A percentile compares a stretch with the other conserved stretches of the same genome.
phyloP scores from a whole-genome alignment of 2,329 filamentous ascomycete genomes.

The Xylogone sp. region DNA sequence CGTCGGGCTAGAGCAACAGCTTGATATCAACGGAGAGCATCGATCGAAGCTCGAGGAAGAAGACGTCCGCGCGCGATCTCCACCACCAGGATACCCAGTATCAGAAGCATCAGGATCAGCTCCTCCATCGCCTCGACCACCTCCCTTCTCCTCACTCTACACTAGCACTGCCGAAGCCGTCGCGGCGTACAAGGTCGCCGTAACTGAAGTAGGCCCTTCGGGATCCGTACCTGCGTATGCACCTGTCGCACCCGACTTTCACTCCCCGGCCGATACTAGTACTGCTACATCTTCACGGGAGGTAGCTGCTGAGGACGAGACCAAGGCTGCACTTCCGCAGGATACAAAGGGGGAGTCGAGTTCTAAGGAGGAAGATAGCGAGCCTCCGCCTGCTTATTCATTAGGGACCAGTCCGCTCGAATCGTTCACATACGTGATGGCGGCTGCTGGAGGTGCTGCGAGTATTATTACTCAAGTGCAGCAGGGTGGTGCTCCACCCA shows the following conservation, averaged over 20 bases:
- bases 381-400: constrained; percentile 93
- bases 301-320: constrained; percentile 71
- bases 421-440: constrained; percentile 96
- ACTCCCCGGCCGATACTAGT: constrained; percentile 25
- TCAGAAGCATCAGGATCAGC: constrained; percentile 47
- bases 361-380: constrained; percentile 72
- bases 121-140: constrained; percentile 42
- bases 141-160: constrained; percentile 60
- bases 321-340: constrained; percentile 77
- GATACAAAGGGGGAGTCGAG: constrained; percentile 71
- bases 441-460: constrained; percentile 90
- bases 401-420: constrained; percentile 91
- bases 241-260: constrained; percentile 34
- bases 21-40: constrained; percentile 16
- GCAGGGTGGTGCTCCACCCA: constrained; percentile 78
- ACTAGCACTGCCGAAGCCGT: constrained; percentile 33
- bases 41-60: constrained; percentile 31
- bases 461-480: constrained; percentile 99
- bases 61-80: constrained; percentile 39
- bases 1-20: constrained; percentile 28
- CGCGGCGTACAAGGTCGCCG: constrained; percentile 32
- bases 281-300: constrained; percentile 34
- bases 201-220: constrained; percentile 32
- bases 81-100: constrained; percentile 56
- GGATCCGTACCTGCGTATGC: constrained; percentile 52